Evolutionary conservation across 1,284 basidiomycete species (phyloP).

Genomic region (Naganishia sp.): DNA sequence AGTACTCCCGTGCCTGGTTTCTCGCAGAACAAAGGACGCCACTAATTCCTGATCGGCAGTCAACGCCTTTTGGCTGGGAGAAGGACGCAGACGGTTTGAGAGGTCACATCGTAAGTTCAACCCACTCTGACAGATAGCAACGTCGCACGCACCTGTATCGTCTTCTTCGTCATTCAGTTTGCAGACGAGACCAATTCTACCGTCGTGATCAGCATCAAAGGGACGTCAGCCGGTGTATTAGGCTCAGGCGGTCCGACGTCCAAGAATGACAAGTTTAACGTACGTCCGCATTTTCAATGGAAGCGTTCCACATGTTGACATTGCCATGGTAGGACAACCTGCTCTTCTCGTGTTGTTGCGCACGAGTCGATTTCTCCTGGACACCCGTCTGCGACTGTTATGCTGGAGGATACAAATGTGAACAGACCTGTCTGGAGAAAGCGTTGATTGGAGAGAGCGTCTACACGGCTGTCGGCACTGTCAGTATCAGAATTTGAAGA

Average conservation of each 20-base stretch:
- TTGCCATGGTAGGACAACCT: conserved; percentile 68
- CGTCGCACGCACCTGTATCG: neutral
- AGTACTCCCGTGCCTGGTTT: conserved; percentile 45
- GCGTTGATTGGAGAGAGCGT: conserved; percentile 79
- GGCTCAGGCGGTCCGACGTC: conserved; percentile 81
- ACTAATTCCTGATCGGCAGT: too few species aligned
- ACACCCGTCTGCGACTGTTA: conserved; percentile 91
- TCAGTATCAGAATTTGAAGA: conserved; percentile 45
- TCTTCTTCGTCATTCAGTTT: conserved; percentile 55
- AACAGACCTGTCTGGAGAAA: conserved; percentile 76
- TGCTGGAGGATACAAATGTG: conserved; percentile 77
- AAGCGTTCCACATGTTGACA: neutral
- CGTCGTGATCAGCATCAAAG: conserved; percentile 88
- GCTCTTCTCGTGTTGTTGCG: conserved; percentile 98
- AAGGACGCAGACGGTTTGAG: conserved; percentile 81
- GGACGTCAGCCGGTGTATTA: conserved; percentile 78
- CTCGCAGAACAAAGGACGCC: neutral
- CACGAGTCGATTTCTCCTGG: conserved; percentile 91
- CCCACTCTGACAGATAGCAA: neutral
- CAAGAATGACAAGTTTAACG: conserved; percentile 87
- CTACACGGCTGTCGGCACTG: conserved; percentile 70
- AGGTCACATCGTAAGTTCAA: conserved; percentile 67
- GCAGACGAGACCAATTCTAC: conserved; percentile 80
- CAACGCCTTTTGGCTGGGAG: conserved; percentile 85
- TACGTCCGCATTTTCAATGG: conserved; percentile 40